These are phyloP conservation scores for Stentor roeselii DNA, from an alignment of 73 alveolate genomes.

Conservation along the genomic window DNA sequence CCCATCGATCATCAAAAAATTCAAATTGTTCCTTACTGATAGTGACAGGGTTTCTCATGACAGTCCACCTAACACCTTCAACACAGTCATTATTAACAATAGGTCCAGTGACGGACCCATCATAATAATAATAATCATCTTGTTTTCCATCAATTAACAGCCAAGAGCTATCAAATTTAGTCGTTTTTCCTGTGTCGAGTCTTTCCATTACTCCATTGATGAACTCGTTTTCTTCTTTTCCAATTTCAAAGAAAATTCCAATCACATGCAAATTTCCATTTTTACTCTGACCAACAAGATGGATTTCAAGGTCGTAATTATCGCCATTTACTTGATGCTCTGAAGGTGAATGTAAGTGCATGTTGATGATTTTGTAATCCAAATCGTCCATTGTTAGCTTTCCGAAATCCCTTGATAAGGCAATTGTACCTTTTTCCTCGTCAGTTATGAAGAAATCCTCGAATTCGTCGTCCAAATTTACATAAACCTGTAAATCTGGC, in stretches of 20 bases:
- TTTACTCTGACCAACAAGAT: slow-evolving; percentile 35
- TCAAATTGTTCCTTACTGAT: slow-evolving; percentile 46
- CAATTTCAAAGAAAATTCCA: not conserved
- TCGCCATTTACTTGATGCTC: slow-evolving; percentile 54
- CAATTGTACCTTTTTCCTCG: not conserved
- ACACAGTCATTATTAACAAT: too few relatives aligned
- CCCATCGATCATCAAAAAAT: slow-evolving; percentile 38
- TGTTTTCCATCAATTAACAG: not conserved
- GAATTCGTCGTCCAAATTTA: too few relatives aligned
- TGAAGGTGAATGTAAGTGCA: slow-evolving; percentile 59
- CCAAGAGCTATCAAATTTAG: too few relatives aligned
- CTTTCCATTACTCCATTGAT: not conserved
- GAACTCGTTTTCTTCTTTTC: not conserved
- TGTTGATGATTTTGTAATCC: not conserved
- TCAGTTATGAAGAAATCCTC: not conserved
- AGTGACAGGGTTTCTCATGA: slow-evolving; percentile 28
- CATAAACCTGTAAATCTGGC: not conserved
- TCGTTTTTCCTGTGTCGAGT: not conserved
- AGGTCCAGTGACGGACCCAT: slow-evolving; percentile 78
- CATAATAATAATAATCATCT: slow-evolving; percentile 57
- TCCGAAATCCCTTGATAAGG: not conserved
- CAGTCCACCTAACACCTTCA: slow-evolving; percentile 75
- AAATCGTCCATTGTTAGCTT: not conserved
- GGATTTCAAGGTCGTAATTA: slow-evolving; percentile 55
- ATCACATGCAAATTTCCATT: not conserved